A percentile compares a stretch with the other conserved stretches of the same genome.
Evolutionary conservation across 148 eudicot genomes (phyloP).

Genomic region (Euryodendron excelsum): DNA sequence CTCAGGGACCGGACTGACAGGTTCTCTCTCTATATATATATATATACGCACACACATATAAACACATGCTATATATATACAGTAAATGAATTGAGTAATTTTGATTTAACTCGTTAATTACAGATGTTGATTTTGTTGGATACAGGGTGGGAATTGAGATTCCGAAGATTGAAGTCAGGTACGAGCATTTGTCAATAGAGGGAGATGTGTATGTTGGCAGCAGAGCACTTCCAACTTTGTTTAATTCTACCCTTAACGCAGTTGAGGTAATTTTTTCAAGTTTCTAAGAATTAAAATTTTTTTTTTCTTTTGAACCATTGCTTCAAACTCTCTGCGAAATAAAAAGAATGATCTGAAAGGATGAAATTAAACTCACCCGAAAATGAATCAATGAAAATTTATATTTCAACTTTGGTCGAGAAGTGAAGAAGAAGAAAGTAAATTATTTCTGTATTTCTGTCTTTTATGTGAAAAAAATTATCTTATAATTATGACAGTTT

Average conservation of each 20-base stretch:
- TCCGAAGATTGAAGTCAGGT: conserved; percentile 43
- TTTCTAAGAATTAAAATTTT: background rate
- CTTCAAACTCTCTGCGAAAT: background rate
- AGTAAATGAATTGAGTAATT: background rate
- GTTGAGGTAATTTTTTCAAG: conserved; percentile 25
- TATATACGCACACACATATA: no score
- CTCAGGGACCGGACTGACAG: conserved; percentile 44
- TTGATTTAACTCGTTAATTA: background rate
- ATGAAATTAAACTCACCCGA: background rate
- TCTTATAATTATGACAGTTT: background rate
- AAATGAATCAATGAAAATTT: no score
- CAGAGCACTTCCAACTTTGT: conserved; percentile 46
- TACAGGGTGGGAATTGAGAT: conserved; percentile 42
- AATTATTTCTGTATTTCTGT: background rate
- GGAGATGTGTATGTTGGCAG: conserved; percentile 41
- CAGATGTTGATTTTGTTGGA: background rate
- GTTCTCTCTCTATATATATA: background rate
- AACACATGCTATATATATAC: background rate
- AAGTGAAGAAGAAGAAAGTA: background rate
- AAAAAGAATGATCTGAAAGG: background rate
- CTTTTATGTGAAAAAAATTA: background rate
- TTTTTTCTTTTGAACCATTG: no score
- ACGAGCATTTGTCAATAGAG: conserved; percentile 32
- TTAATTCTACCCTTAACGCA: conserved; percentile 30
- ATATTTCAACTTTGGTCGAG: background rate